These are phyloP conservation scores for Biscutella auriculata DNA, from an alignment of 441 rosid genomes.

Conservation along the genomic window DNA sequence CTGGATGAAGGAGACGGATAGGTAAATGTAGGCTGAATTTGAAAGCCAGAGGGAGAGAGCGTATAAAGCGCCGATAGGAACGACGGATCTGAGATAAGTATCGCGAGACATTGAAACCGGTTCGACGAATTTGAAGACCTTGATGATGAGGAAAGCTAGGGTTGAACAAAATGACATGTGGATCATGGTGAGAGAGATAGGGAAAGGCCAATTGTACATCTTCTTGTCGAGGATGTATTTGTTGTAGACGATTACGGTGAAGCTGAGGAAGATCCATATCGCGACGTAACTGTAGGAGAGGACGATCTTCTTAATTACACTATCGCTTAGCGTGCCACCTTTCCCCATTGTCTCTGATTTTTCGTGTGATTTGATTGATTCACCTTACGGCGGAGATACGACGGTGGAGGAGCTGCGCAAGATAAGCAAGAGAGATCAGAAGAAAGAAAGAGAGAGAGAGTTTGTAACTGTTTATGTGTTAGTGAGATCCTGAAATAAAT, in stretches of 20 bases:
- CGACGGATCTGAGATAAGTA: constrained; percentile 67
- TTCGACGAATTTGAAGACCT: constrained; percentile 79
- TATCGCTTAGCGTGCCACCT: constrained; percentile 71
- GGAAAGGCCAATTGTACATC: constrained; percentile 96
- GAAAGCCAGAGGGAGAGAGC: constrained; percentile 88
- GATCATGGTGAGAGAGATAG: constrained; percentile 93
- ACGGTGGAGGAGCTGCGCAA: too few relatives aligned
- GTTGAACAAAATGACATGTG: constrained; percentile 92
- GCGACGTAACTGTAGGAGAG: constrained; percentile 88
- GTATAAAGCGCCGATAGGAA: constrained; percentile 87
- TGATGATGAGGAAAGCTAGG: constrained; percentile 73
- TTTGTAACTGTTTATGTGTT: too few relatives aligned
- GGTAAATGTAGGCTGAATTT: constrained; percentile 83
- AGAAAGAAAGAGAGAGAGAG: too few relatives aligned
- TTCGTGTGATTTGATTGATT: too few relatives aligned
- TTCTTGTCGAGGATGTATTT: constrained; percentile 96
- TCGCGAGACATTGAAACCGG: constrained; percentile 85
- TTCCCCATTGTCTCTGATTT: constrained; percentile 73
- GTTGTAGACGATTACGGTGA: constrained; percentile 97
- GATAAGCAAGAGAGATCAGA: too few relatives aligned
- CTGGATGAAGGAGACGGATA: constrained; percentile 87
- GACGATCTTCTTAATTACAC: constrained; percentile 75
- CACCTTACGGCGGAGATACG: too few relatives aligned
- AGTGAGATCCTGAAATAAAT: too few relatives aligned
- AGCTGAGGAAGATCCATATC: constrained; percentile 95